Evolutionary conservation across 306 rosid genomes (phyloP).

Genomic region (Oxytropis ochrocephala): DNA sequence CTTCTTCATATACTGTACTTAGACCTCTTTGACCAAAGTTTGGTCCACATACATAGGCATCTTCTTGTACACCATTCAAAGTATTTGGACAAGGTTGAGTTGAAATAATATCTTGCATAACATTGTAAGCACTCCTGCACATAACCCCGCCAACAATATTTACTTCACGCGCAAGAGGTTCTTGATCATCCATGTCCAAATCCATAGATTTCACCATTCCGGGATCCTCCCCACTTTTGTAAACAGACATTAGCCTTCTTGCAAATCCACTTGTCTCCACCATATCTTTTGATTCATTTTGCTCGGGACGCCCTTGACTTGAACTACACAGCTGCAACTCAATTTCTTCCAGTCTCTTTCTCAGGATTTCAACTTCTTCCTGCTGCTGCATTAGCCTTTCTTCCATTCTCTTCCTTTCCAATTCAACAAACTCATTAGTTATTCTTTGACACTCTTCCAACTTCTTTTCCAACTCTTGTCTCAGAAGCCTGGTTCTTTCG

Average conservation of each 20-base stretch:
- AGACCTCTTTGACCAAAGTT: slow-evolving; percentile 50
- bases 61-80: slow-evolving; percentile 29
- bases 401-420: slow-evolving; percentile 94
- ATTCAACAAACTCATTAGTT: slow-evolving; percentile 79
- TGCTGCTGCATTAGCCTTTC: slow-evolving; percentile 82
- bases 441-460: slow-evolving; percentile 86
- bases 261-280: slow-evolving; percentile 67
- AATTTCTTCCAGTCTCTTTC: slow-evolving; percentile 80
- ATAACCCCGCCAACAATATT: slow-evolving; percentile 38
- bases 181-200: slow-evolving; percentile 94
- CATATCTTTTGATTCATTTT: slow-evolving; percentile 36
- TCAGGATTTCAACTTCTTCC: slow-evolving; percentile 79
- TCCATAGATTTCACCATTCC: slow-evolving; percentile 97
- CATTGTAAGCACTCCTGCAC: slow-evolving; percentile 29
- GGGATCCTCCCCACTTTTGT: slow-evolving; percentile 64
- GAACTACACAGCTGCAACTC: slow-evolving; percentile 56
- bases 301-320: slow-evolving; percentile 31
- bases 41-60: slow-evolving; percentile 36
- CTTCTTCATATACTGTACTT: slow-evolving; percentile 88
- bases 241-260: slow-evolving; percentile 57
- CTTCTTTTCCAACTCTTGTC: slow-evolving; percentile 77
- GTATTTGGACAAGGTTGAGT: slow-evolving; percentile 25
- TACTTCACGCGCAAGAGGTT: slow-evolving; percentile 49
- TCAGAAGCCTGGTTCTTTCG: slow-evolving; percentile 53
- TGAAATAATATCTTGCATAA: slow-evolving; percentile 28